phyloP scores from a whole-genome alignment of 176 grass and related monocot genomes.

The Oryza glumipatula region DNA sequence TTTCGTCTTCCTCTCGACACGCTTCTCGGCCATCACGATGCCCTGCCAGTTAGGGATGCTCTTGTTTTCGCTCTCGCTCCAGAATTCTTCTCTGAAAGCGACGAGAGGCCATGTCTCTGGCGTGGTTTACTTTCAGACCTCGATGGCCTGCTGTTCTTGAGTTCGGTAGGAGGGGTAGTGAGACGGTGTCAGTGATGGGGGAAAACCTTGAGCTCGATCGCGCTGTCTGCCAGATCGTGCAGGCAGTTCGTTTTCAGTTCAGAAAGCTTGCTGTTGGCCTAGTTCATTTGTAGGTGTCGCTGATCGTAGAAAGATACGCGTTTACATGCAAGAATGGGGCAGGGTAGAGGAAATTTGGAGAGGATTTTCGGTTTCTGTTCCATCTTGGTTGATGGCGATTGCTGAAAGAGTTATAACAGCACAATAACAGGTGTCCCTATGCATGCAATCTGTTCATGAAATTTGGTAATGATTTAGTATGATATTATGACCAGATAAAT shows the following conservation, averaged over 20 bases:
- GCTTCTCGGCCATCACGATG: background rate
- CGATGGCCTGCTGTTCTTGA: background rate
- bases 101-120: background rate
- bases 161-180: background rate
- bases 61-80: background rate
- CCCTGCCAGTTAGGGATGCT: background rate
- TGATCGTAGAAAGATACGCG: background rate
- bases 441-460: background rate
- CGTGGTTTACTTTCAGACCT: background rate
- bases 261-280: slow-evolving; percentile 23
- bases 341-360: background rate
- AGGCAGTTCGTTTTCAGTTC: slow-evolving; percentile 27
- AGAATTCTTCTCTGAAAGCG: slow-evolving; percentile 5
- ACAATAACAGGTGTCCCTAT: background rate
- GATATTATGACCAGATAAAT: background rate
- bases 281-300: slow-evolving; percentile 9
- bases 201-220: background rate
- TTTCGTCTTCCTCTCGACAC: slow-evolving; percentile 1
- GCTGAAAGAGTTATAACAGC: background rate
- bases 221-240: background rate
- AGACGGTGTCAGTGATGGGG: background rate
- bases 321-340: slow-evolving; percentile 12
- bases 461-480: background rate
- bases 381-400: background rate
- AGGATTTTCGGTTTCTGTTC: slow-evolving; percentile 11